Percentiles rank a stretch among this genome's conserved stretches.
Evolutionary conservation across 2,329 filamentous ascomycete species (phyloP).

Genomic region (Stachybotrys elegans): DNA sequence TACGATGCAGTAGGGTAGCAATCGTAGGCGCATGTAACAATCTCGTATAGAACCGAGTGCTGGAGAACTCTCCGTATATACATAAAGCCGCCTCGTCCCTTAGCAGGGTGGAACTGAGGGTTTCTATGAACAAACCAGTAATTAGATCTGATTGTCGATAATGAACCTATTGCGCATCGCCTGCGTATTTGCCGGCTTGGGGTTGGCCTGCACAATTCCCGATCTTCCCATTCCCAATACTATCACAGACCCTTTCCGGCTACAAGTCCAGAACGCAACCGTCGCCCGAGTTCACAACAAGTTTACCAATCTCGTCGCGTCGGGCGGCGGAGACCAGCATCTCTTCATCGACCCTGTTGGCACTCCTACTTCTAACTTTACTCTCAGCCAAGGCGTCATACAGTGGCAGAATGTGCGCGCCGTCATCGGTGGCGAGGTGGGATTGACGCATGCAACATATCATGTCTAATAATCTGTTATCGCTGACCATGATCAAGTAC

Average conservation of each 20-base stretch:
- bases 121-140: too few species aligned
- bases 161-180: too few species aligned
- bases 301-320: neutral
- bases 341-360: conserved; percentile 1
- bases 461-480: too few species aligned
- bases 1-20: too few species aligned
- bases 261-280: neutral
- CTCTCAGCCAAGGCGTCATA: neutral
- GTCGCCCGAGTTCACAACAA: neutral
- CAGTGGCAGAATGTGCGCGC: neutral
- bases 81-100: too few species aligned
- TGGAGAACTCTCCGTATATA: too few species aligned
- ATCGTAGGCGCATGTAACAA: too few species aligned
- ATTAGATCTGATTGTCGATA: too few species aligned
- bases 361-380: neutral
- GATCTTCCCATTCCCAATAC: neutral
- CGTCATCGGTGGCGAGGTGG: conserved; percentile 1
- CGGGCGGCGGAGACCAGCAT: neutral
- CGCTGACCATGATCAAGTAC: neutral
- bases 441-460: neutral
- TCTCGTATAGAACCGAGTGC: too few species aligned
- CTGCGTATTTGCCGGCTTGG: too few species aligned
- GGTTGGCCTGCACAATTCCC: neutral
- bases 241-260: neutral
- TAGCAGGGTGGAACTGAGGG: too few species aligned